Conservation (phyloP, 768 basidiomycete genomes). For the Rhodocollybia butyracea region DNA sequence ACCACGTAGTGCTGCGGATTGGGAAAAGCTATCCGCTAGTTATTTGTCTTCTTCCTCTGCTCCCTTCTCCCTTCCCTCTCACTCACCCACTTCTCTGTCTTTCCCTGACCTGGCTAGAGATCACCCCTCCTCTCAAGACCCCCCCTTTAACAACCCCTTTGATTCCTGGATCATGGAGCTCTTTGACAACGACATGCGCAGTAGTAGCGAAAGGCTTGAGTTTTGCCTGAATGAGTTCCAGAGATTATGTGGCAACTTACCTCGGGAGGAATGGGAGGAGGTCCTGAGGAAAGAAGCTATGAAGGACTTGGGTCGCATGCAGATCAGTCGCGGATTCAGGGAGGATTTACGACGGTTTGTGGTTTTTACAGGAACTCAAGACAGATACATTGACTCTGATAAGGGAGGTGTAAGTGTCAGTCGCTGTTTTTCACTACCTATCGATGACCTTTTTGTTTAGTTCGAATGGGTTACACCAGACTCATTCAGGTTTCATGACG, state of each 20-base stretch:
- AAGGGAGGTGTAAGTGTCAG: slow-evolving; percentile 4
- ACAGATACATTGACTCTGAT: neutral
- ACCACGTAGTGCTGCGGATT: neutral
- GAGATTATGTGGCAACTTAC: neutral
- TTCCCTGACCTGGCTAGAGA: neutral
- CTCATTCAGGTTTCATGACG: slow-evolving; percentile 2
- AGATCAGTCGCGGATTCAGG: slow-evolving; percentile 61
- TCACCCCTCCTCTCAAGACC: neutral
- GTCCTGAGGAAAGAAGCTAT: slow-evolving; percentile 45
- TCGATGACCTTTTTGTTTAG: neutral
- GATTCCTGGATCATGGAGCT: slow-evolving; percentile 24
- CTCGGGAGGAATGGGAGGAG: slow-evolving; percentile 9
- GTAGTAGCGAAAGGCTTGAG: slow-evolving; percentile 40
- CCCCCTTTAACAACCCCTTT: slow-evolving; percentile 33
- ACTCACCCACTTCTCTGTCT: neutral
- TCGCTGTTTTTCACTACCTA: too few relatives aligned
- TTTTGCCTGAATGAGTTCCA: slow-evolving; percentile 39
- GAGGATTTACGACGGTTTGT: slow-evolving; percentile 63
- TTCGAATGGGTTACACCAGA: slow-evolving; percentile 4
- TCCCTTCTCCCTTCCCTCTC: neutral
- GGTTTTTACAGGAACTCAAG: slow-evolving; percentile 40
- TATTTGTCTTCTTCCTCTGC: neutral
- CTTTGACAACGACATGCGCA: slow-evolving; percentile 18
- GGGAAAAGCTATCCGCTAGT: neutral
- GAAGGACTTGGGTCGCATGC: slow-evolving; percentile 51